A percentile compares a stretch with the other conserved stretches of the same genome.
These are phyloP conservation scores for Exophiala sp. DNA, from an alignment of 2,329 filamentous ascomycete species.

Conservation along the genomic window DNA sequence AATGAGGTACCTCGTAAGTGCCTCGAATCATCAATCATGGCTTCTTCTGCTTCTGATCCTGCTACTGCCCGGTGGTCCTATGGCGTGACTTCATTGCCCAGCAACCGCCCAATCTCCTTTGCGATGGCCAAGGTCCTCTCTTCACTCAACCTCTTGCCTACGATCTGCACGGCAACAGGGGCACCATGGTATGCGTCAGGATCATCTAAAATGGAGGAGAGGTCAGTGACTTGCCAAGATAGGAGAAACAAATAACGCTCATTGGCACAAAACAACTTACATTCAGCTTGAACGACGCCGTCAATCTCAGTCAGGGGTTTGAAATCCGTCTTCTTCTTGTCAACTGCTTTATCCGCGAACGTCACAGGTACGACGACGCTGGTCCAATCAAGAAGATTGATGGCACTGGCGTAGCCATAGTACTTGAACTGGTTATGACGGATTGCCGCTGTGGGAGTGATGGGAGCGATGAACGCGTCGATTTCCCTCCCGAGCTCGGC, in stretches of 20 bases:
- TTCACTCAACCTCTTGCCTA: constrained; percentile 29
- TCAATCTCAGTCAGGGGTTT: constrained; percentile 27
- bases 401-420: constrained; percentile 41
- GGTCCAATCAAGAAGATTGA: constrained; percentile 55
- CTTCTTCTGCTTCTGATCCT: too few relatives aligned
- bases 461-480: constrained; percentile 44
- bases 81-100: constrained; percentile 8
- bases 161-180: constrained; percentile 30
- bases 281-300: constrained; percentile 27
- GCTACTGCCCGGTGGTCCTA: too few relatives aligned
- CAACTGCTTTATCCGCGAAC: constrained; percentile 20
- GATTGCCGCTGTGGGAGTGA: constrained; percentile 38
- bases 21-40: too few relatives aligned
- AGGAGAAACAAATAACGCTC: neutral
- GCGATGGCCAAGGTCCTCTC: constrained; percentile 38
- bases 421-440: constrained; percentile 39
- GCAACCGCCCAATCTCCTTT: constrained; percentile 33
- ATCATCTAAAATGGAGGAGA: constrained; percentile 17
- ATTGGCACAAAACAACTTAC: constrained; percentile 12
- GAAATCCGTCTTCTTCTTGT: constrained; percentile 17
- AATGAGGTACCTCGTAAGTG: too few relatives aligned
- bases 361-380: constrained; percentile 37
- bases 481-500: constrained; percentile 45
- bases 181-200: constrained; percentile 31
- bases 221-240: neutral